Conservation (phyloP, 2,329 filamentous ascomycete genomes). For the Talaromyces funiculosus region DNA sequence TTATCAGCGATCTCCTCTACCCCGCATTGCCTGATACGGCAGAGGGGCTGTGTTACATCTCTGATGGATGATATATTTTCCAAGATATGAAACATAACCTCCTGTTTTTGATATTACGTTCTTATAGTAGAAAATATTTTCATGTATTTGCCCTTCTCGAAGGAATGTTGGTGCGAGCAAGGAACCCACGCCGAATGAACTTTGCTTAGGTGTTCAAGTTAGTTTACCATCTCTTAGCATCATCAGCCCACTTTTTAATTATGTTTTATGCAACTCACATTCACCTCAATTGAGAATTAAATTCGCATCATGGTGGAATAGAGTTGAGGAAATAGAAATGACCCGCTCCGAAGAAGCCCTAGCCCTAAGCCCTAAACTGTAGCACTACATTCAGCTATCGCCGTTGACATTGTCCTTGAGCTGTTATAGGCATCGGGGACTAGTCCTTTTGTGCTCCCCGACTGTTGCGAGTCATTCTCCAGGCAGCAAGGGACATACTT, state of each 20-base stretch:
- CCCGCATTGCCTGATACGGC: conserved; percentile 1
- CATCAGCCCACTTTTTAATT: no score
- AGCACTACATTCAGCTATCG: no score
- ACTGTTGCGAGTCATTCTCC: neutral
- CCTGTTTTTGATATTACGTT: no score
- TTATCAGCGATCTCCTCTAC: neutral
- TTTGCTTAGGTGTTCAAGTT: no score
- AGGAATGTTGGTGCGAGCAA: neutral
- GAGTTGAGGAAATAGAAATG: neutral
- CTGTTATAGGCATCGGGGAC: no score
- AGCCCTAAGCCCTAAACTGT: neutral
- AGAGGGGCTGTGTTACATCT: neutral
- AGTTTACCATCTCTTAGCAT: no score
- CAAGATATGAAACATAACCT: neutral
- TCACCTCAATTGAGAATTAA: no score
- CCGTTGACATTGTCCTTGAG: neutral
- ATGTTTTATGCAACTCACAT: no score
- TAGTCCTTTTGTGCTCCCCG: neutral
- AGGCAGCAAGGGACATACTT: neutral
- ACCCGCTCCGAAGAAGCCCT: neutral
- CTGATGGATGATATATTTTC: neutral
- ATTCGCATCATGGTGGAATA: no score
- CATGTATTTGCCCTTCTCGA: neutral
- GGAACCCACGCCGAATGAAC: neutral
- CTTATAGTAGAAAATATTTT: neutral